Evolutionary conservation across 2,329 filamentous ascomycete species (phyloP).

Genomic region (Arachnomyces sp.): DNA sequence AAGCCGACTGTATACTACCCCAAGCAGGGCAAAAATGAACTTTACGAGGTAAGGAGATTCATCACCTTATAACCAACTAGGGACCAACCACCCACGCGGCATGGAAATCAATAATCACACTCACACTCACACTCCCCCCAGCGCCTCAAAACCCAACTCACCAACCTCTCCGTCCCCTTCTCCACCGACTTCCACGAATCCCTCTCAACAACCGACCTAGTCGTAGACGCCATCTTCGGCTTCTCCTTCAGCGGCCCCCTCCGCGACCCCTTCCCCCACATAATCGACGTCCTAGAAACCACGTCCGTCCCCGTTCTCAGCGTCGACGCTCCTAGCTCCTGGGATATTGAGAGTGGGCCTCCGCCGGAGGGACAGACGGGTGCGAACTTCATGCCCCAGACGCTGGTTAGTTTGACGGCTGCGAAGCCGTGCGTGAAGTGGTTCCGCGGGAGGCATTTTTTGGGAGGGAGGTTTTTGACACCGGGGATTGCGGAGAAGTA

Average conservation of each 20-base stretch:
- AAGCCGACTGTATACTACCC: constrained; percentile 84
- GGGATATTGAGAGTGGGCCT: constrained; percentile 84
- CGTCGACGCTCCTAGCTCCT: constrained; percentile 88
- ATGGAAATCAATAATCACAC: too few relatives aligned
- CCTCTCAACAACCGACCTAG: constrained; percentile 61
- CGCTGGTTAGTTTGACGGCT: constrained; percentile 80
- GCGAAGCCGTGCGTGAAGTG: constrained; percentile 81
- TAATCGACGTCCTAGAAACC: constrained; percentile 68
- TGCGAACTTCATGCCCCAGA: constrained; percentile 68
- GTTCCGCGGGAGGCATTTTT: constrained; percentile 72
- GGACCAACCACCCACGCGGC: too few relatives aligned
- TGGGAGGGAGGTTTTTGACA: constrained; percentile 84
- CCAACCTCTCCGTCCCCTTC: constrained; percentile 75
- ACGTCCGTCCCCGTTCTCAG: constrained; percentile 70
- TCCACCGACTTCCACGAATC: constrained; percentile 67
- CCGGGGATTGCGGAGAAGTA: constrained; percentile 75
- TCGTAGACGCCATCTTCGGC: constrained; percentile 90
- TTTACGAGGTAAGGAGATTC: constrained; percentile 60
- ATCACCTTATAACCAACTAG: too few relatives aligned
- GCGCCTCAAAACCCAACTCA: constrained; percentile 76
- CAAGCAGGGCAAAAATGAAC: constrained; percentile 79
- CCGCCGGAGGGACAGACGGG: constrained; percentile 63
- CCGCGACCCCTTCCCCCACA: constrained; percentile 77
- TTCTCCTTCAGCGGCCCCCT: constrained; percentile 92
- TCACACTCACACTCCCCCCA: constrained; percentile 31